phyloP scores from a whole-genome alignment of 2,329 filamentous ascomycete species.

The Periconia macrospinosa region DNA sequence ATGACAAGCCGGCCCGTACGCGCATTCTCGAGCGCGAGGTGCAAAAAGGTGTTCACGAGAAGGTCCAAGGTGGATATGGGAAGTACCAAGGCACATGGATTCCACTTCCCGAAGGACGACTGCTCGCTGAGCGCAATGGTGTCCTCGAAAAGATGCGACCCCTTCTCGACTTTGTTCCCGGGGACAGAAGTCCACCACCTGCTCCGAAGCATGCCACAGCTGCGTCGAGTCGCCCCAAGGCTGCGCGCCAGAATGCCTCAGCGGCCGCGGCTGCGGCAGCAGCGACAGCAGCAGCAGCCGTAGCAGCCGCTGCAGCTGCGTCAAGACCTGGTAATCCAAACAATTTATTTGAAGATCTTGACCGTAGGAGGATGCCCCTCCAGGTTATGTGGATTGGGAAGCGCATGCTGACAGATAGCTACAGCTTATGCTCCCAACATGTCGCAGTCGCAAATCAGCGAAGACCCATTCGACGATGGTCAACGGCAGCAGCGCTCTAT shows the following conservation, averaged over 20 bases:
- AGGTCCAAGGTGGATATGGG: constrained; percentile 96
- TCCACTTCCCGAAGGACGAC: constrained; percentile 77
- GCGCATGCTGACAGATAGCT: constrained; percentile 9
- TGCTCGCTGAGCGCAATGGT: constrained; percentile 83
- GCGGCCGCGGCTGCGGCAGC: constrained; percentile 59
- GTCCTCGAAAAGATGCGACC: constrained; percentile 79
- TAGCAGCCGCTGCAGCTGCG: not conserved
- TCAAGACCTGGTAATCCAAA: constrained; percentile 38
- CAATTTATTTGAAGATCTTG: constrained; percentile 33
- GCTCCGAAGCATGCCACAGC: constrained; percentile 84
- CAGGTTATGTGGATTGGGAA: not conserved
- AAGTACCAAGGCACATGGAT: constrained; percentile 99
- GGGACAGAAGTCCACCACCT: constrained; percentile 85
- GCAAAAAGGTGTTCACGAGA: constrained; percentile 94
- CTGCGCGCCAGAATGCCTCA: constrained; percentile 66
- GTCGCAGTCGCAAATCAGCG: constrained; percentile 46
- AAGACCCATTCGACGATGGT: constrained; percentile 66
- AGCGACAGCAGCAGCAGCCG: not conserved
- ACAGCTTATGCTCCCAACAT: constrained; percentile 23
- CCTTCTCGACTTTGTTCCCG: constrained; percentile 88
- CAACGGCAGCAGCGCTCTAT: constrained; percentile 62
- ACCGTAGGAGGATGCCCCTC: constrained; percentile 24
- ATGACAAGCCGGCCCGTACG: constrained; percentile 94
- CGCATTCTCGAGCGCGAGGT: constrained; percentile 95
- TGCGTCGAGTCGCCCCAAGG: constrained; percentile 75